Percentiles rank a stretch among this genome's conserved stretches.
These are phyloP conservation scores for Cutaneotrichosporon sp. DNA, from an alignment of 1,284 basidiomycete species.

Conservation along the genomic window DNA sequence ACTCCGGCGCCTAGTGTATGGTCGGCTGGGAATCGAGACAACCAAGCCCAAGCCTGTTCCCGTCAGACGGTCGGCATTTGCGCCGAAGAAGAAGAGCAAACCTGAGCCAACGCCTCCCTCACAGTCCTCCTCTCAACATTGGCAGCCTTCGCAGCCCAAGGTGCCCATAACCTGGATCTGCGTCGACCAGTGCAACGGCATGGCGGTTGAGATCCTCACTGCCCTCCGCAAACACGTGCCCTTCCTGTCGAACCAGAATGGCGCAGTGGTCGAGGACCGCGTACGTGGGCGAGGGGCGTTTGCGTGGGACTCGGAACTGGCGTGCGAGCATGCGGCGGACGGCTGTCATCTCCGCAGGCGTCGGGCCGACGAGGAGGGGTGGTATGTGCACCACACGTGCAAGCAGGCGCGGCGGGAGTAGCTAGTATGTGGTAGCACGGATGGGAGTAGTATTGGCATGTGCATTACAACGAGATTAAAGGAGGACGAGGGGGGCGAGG, in stretches of 20 bases:
- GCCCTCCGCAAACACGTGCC: conserved; percentile 27
- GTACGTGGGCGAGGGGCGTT: conserved; percentile 36
- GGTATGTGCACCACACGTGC: conserved; percentile 20
- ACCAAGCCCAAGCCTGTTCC: conserved; percentile 4
- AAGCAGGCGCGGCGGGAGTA: conserved; percentile 8
- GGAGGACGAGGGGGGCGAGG: neutral
- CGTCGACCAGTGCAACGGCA: conserved; percentile 39
- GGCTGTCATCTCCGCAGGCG: conserved; percentile 19
- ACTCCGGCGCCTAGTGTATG: conserved; percentile 27
- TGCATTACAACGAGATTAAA: neutral
- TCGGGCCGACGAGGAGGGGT: conserved; percentile 10
- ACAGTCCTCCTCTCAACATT: neutral
- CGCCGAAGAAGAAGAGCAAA: neutral
- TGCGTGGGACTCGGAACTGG: conserved; percentile 30
- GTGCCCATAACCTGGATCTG: conserved; percentile 38
- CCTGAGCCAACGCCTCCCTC: neutral
- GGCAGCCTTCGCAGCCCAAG: neutral
- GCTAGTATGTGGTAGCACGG: no score
- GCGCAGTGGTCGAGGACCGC: conserved; percentile 26
- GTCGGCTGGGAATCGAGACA: conserved; percentile 16
- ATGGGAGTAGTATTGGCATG: neutral
- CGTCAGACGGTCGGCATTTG: conserved; percentile 10
- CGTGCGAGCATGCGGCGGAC: neutral
- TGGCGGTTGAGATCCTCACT: conserved; percentile 22
- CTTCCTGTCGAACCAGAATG: conserved; percentile 31